Conservation (phyloP, 108 stramenopile species). For the Heterococcus sp. region DNA sequence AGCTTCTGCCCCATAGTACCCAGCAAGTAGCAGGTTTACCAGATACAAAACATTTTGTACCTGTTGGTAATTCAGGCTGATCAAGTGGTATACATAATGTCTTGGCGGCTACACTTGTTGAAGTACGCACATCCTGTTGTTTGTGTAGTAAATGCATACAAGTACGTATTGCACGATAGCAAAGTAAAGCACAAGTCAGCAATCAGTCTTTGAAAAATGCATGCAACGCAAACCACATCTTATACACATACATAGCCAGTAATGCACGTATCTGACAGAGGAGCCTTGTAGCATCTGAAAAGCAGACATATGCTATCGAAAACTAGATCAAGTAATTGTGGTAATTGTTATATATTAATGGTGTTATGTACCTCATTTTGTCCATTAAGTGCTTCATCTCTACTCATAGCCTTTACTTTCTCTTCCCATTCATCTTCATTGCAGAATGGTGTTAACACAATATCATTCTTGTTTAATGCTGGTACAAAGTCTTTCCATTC, state of each 20-base stretch:
- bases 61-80: slow-evolving; percentile 84
- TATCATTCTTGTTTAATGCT: slow-evolving; percentile 82
- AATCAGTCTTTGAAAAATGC: too few relatives aligned
- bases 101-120: slow-evolving; percentile 95
- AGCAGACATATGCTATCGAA: too few relatives aligned
- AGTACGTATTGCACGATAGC: too few relatives aligned
- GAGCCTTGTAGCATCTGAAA: too few relatives aligned
- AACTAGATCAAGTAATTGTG: slow-evolving; percentile 60
- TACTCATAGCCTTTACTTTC: slow-evolving; percentile 92
- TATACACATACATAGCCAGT: too few relatives aligned
- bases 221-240: too few relatives aligned
- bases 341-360: too few relatives aligned
- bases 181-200: too few relatives aligned
- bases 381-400: slow-evolving; percentile 74
- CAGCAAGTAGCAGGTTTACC: slow-evolving; percentile 92
- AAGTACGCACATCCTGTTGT: slow-evolving; percentile 77
- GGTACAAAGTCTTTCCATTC: slow-evolving; percentile 98
- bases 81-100: slow-evolving; percentile 96
- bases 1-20: slow-evolving; percentile 97
- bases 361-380: slow-evolving; percentile 2
- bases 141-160: neutral
- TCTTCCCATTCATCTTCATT: slow-evolving; percentile 90
- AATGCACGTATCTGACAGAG: too few relatives aligned
- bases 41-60: slow-evolving; percentile 94
- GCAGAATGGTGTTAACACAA: slow-evolving; percentile 96